phyloP scores from a whole-genome alignment of 208 protist genomes.

The Acanthamoeba healyi region DNA sequence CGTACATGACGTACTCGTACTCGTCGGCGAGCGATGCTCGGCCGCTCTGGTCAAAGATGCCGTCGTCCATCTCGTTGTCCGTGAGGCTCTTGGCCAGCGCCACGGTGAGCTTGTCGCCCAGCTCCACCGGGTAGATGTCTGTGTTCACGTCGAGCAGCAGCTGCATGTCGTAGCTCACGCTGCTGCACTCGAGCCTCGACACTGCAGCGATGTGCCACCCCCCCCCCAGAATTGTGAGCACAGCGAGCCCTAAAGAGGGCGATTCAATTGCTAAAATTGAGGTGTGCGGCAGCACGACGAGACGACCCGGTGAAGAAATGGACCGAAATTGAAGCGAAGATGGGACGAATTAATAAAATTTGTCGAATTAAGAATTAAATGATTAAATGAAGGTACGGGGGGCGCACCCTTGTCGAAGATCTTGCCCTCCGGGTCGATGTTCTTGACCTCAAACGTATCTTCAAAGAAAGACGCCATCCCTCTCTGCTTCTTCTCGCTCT shows the following conservation, averaged over 20 bases:
- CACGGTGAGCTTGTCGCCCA: constrained; percentile 95
- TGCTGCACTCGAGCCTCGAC: constrained; percentile 86
- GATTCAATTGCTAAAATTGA: too few species aligned
- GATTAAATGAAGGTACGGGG: not conserved
- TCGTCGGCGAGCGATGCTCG: constrained; percentile 94
- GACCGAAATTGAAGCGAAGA: not conserved
- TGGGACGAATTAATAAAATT: not conserved
- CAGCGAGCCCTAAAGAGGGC: too few species aligned
- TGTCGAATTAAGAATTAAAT: not conserved
- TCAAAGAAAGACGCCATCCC: constrained; percentile 84
- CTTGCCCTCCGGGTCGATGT: constrained; percentile 88
- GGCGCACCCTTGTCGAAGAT: constrained; percentile 88
- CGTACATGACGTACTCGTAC: constrained; percentile 99
- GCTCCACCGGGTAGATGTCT: constrained; percentile 96
- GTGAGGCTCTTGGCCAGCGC: constrained; percentile 95
- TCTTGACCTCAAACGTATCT: constrained; percentile 88
- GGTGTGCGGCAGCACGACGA: too few species aligned
- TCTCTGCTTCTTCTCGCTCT: too few species aligned
- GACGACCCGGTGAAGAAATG: too few species aligned
- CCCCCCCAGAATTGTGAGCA: too few species aligned
- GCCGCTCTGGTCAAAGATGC: constrained; percentile 51
- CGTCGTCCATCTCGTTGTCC: constrained; percentile 88
- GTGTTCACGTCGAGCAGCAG: constrained; percentile 96
- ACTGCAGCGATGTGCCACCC: constrained; percentile 80
- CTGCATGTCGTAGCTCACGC: constrained; percentile 91